These are phyloP conservation scores for Dendrobium huoshanense DNA, from an alignment of 106 monocot species.

Conservation along the genomic window DNA sequence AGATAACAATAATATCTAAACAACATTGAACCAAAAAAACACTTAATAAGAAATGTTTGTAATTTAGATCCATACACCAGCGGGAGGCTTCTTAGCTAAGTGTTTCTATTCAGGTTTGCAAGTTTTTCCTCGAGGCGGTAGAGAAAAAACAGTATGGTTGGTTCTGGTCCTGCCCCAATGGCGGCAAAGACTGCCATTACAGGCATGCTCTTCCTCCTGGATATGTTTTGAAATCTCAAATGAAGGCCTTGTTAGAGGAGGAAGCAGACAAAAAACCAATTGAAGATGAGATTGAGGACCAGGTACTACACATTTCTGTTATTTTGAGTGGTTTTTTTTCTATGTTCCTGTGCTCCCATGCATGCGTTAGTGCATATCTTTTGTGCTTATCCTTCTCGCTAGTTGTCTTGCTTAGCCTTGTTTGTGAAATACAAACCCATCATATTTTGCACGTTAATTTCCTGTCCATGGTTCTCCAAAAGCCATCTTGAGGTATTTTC, in stretches of 20 bases:
- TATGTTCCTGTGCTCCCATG: neutral
- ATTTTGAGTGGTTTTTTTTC: neutral
- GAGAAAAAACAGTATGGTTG: slow-evolving; percentile 98
- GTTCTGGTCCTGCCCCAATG: slow-evolving; percentile 99
- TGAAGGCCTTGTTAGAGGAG: slow-evolving; percentile 96
- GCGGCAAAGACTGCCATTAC: slow-evolving; percentile 92
- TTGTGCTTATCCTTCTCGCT: neutral
- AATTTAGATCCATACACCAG: neutral
- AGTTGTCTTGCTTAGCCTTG: neutral
- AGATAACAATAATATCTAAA: neutral
- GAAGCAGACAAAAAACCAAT: slow-evolving; percentile 72
- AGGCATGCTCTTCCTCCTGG: slow-evolving; percentile 96
- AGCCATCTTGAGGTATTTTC: too few relatives aligned
- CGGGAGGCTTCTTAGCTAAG: neutral
- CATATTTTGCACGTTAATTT: neutral
- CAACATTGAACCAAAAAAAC: neutral
- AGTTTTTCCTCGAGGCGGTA: slow-evolving; percentile 89
- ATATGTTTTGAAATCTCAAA: slow-evolving; percentile 95
- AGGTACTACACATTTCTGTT: slow-evolving; percentile 31
- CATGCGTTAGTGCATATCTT: neutral
- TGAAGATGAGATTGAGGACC: slow-evolving; percentile 94
- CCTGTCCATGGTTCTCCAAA: too few relatives aligned
- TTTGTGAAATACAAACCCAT: neutral
- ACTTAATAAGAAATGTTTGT: neutral
- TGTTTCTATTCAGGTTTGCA: slow-evolving; percentile 65